These are phyloP conservation scores for Arabidopsis hybrid DNA, from an alignment of 441 rosid genomes.

Conservation along the genomic window DNA sequence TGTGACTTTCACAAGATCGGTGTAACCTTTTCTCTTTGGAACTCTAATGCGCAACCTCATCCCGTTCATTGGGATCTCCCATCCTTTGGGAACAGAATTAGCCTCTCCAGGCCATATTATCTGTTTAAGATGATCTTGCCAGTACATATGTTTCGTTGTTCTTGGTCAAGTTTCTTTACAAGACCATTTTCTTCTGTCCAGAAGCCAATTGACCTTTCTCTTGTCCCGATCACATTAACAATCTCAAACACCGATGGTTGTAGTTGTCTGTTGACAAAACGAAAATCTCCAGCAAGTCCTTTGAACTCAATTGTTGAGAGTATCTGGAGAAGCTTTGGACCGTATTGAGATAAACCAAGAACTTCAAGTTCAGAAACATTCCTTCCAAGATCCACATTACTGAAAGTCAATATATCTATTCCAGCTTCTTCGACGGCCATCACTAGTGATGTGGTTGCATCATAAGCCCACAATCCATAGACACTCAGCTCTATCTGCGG, in stretches of 20 bases:
- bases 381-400: background rate
- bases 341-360: conserved; percentile 55
- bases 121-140: conserved; percentile 46
- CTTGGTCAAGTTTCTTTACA: conserved; percentile 29
- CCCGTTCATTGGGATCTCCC: conserved; percentile 60
- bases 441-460: conserved; percentile 60
- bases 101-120: conserved; percentile 74
- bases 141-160: background rate
- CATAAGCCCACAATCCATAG: conserved; percentile 67
- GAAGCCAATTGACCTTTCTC: conserved; percentile 54
- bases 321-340: conserved; percentile 46
- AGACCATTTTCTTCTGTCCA: conserved; percentile 58
- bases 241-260: conserved; percentile 49
- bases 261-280: conserved; percentile 48
- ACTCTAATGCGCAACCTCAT: conserved; percentile 57
- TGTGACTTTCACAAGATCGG: conserved; percentile 49
- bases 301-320: conserved; percentile 43
- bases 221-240: conserved; percentile 52
- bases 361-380: conserved; percentile 49
- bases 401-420: conserved; percentile 29
- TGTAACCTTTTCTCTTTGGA: conserved; percentile 51
- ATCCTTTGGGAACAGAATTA: conserved; percentile 53
- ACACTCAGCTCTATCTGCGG: conserved; percentile 35
- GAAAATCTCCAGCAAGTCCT: conserved; percentile 61
- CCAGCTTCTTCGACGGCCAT: conserved; percentile 64